Evolutionary conservation across 495 filamentous ascomycete species (phyloP).

Genomic region (Penicillium samsonianum): DNA sequence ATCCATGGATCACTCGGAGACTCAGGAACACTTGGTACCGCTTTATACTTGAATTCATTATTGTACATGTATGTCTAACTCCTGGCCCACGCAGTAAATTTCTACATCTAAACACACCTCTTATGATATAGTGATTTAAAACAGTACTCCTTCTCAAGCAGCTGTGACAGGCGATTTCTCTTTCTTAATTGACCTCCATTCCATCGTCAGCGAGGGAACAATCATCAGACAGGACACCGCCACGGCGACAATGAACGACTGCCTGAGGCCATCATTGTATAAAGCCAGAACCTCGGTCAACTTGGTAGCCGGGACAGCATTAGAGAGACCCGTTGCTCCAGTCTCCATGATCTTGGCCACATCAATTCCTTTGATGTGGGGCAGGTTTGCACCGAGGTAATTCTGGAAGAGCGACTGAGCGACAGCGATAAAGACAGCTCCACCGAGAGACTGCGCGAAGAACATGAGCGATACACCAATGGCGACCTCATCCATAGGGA

Average conservation of each 20-base stretch:
- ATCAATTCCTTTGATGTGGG: constrained; percentile 46
- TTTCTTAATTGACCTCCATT: constrained; percentile 63
- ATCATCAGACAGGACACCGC: constrained; percentile 55
- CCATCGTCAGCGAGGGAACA: constrained; percentile 54
- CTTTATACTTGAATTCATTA: too few species aligned
- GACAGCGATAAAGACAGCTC: constrained; percentile 63
- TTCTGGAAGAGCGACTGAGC: constrained; percentile 60
- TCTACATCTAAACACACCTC: too few species aligned
- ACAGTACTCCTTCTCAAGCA: not conserved
- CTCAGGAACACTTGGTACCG: too few species aligned
- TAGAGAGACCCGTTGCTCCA: constrained; percentile 20
- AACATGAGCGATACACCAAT: constrained; percentile 65
- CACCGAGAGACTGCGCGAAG: constrained; percentile 66
- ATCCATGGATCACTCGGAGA: too few species aligned
- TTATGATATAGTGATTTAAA: too few species aligned
- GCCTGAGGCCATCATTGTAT: constrained; percentile 60
- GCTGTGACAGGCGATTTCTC: not conserved
- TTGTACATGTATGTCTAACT: too few species aligned
- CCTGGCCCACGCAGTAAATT: too few species aligned
- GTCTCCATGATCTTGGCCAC: constrained; percentile 27
- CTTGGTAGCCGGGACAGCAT: constrained; percentile 45
- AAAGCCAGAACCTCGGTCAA: constrained; percentile 43
- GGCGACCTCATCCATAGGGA: constrained; percentile 57
- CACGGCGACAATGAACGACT: constrained; percentile 54
- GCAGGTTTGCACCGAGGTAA: constrained; percentile 46